A percentile compares a stretch with the other conserved stretches of the same genome.
phyloP scores from a whole-genome alignment of 306 rosid species.

The Argentina anserina region DNA sequence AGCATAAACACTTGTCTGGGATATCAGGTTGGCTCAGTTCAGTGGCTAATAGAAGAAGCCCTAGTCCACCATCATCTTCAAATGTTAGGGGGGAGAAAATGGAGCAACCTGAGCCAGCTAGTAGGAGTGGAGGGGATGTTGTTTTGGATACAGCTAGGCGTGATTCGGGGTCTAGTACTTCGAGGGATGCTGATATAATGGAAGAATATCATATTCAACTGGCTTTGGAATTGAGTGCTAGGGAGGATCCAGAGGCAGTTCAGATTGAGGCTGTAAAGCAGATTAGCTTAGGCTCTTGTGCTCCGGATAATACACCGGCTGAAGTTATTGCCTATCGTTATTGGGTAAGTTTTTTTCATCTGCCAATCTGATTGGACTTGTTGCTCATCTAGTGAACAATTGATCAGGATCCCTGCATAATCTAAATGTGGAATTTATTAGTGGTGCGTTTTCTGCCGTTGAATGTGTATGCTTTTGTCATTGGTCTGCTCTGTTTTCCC shows the following conservation, averaged over 20 bases:
- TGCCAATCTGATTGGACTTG: conserved; percentile 7
- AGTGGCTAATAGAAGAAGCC: conserved; percentile 54
- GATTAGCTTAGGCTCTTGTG: conserved; percentile 93
- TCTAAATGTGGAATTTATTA: conserved; percentile 4
- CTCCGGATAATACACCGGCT: conserved; percentile 73
- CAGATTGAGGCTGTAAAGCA: conserved; percentile 98
- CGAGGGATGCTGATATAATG: conserved; percentile 81
- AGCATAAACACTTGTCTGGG: conserved; percentile 61
- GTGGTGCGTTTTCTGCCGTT: conserved; percentile 19
- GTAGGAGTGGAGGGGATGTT: conserved; percentile 52
- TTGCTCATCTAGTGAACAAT: background rate
- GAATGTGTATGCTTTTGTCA: conserved; percentile 18
- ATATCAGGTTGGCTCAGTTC: conserved; percentile 73
- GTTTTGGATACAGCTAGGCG: conserved; percentile 48
- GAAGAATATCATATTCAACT: conserved; percentile 90
- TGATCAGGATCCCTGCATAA: conserved; percentile 14
- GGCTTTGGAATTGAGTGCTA: conserved; percentile 91
- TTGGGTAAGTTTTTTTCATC: conserved; percentile 69
- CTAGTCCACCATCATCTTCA: conserved; percentile 49
- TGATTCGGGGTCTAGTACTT: conserved; percentile 62
- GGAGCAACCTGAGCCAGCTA: conserved; percentile 54
- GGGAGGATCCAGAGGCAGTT: conserved; percentile 98
- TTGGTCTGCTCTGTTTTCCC: background rate
- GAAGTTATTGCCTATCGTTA: conserved; percentile 90
- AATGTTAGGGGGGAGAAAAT: conserved; percentile 44